phyloP scores from a whole-genome alignment of 148 eudicot genomes.

The Euryodendron excelsum region DNA sequence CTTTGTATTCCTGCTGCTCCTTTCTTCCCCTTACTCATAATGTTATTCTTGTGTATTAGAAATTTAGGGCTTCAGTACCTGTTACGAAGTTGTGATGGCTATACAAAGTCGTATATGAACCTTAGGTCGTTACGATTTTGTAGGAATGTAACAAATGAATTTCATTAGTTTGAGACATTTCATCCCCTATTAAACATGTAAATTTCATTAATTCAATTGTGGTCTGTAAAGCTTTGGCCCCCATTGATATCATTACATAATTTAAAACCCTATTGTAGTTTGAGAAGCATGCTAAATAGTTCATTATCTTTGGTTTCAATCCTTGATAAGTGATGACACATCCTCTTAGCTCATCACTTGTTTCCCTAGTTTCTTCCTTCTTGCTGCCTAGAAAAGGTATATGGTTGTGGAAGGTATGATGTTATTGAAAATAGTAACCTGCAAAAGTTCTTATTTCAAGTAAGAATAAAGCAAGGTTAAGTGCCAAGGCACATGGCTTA shows the following conservation, averaged over 20 bases:
- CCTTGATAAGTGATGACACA: neutral
- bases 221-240: neutral
- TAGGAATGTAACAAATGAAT: neutral
- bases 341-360: neutral
- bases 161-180: neutral
- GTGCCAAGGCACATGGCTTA: neutral
- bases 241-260: neutral
- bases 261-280: neutral
- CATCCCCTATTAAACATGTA: neutral
- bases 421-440: slow-evolving; percentile 2
- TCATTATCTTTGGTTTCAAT: neutral
- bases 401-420: neutral
- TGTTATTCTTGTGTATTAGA: neutral
- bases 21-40: neutral
- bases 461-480: neutral
- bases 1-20: neutral
- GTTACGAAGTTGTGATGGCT: neutral
- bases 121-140: neutral
- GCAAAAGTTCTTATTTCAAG: neutral
- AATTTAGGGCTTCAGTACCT: neutral
- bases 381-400: neutral
- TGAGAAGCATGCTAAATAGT: neutral
- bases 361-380: neutral
- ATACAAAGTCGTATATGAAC: neutral
- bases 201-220: slow-evolving; percentile 2